Percentiles rank a stretch among this genome's conserved stretches.
phyloP scores from a whole-genome alignment of 176 grass and related monocot species.

The Puya raimondii region DNA sequence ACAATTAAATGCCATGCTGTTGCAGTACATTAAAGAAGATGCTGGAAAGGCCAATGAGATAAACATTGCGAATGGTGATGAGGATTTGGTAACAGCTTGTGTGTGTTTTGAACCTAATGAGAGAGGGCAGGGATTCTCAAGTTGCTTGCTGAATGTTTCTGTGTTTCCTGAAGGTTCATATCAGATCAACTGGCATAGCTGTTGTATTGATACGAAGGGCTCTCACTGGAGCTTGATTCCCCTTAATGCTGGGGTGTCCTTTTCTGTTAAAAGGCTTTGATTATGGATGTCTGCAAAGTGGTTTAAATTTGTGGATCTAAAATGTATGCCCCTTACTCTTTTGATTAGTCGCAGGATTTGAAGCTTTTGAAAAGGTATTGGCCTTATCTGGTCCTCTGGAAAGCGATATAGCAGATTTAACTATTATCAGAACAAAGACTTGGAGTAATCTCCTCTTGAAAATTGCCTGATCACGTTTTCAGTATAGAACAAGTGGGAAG shows the following conservation, averaged over 20 bases:
- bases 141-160: slow-evolving; percentile 61
- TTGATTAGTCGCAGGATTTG: too few relatives aligned
- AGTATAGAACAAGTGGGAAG: too few relatives aligned
- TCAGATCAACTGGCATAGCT: slow-evolving; percentile 62
- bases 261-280: slow-evolving; percentile 38
- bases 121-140: slow-evolving; percentile 43
- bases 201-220: slow-evolving; percentile 37
- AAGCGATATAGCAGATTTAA: too few relatives aligned
- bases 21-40: slow-evolving; percentile 31
- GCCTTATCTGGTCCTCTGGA: too few relatives aligned
- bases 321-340: too few relatives aligned
- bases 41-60: slow-evolving; percentile 4
- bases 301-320: too few relatives aligned
- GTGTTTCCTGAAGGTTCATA: slow-evolving; percentile 45
- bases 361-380: too few relatives aligned
- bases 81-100: slow-evolving; percentile 28
- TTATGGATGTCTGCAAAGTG: not conserved
- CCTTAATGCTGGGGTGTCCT: slow-evolving; percentile 36
- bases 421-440: too few relatives aligned
- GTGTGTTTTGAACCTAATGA: slow-evolving; percentile 33
- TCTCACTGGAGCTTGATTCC: slow-evolving; percentile 57
- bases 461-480: too few relatives aligned
- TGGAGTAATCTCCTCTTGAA: too few relatives aligned
- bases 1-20: slow-evolving; percentile 33
- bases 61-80: slow-evolving; percentile 1